Percentiles rank a stretch among this genome's conserved stretches.
Evolutionary conservation across 2,329 filamentous ascomycete genomes (phyloP).

Genomic region (Pseudogymnoascus destructans): DNA sequence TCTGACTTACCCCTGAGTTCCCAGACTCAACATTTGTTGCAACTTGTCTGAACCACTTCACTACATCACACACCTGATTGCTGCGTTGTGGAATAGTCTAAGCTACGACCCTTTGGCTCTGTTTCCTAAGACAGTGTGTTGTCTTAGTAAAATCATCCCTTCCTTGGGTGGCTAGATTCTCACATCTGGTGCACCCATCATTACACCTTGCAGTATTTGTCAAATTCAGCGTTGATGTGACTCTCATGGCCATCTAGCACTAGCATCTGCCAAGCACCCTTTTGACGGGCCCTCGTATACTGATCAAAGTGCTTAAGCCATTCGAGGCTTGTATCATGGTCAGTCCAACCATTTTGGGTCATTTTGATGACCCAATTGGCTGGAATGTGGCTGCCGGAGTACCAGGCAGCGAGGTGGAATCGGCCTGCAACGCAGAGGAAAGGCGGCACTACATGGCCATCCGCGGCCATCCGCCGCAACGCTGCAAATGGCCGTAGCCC

Average conservation of each 20-base stretch:
- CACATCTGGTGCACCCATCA: too few relatives aligned
- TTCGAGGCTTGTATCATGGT: conserved; percentile 25
- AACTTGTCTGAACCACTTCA: too few relatives aligned
- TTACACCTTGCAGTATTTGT: too few relatives aligned
- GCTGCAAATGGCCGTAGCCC: conserved; percentile 19
- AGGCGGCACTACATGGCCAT: conserved; percentile 17
- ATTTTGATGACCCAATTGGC: conserved; percentile 23
- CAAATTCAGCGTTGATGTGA: too few relatives aligned
- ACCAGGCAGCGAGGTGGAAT: conserved; percentile 20
- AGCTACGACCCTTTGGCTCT: too few relatives aligned
- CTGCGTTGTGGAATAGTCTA: too few relatives aligned
- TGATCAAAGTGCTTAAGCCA: conserved; percentile 29
- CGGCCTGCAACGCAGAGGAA: conserved; percentile 21
- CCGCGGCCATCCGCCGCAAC: conserved; percentile 18
- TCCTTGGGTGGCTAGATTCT: too few relatives aligned
- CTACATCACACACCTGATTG: too few relatives aligned
- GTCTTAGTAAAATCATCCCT: too few relatives aligned
- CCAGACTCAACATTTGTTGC: too few relatives aligned
- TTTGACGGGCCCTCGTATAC: conserved; percentile 20
- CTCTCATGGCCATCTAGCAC: conserved; percentile 28
- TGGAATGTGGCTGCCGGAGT: conserved; percentile 19
- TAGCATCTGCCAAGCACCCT: conserved; percentile 26
- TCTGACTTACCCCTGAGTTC: too few relatives aligned
- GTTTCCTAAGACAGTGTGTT: too few relatives aligned
- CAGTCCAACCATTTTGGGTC: conserved; percentile 27